These are phyloP conservation scores for Barnettozyma pratensis DNA, from an alignment of 805 yeast genomes.

Conservation along the genomic window DNA sequence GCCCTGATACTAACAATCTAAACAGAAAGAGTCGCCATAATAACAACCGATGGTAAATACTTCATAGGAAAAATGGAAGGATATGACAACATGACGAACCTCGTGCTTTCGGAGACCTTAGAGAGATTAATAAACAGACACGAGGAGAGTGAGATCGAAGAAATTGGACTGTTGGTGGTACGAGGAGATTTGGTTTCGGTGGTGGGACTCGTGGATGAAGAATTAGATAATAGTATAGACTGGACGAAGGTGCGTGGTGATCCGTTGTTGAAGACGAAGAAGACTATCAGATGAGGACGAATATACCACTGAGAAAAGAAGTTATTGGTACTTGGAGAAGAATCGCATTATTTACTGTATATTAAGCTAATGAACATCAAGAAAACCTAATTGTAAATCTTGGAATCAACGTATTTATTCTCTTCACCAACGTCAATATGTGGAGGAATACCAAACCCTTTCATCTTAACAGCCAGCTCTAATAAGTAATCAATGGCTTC, in stretches of 20 bases:
- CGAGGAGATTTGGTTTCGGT: conserved; percentile 58
- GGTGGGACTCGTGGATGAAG: conserved; percentile 47
- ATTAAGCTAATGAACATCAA: neutral
- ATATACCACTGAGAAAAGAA: neutral
- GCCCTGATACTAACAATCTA: conserved; percentile 10
- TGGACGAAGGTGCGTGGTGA: conserved; percentile 24
- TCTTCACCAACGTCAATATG: conserved; percentile 31
- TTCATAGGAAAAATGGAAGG: conserved; percentile 49
- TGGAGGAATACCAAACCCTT: conserved; percentile 58
- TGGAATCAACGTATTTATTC: conserved; percentile 21
- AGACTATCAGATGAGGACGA: conserved; percentile 15
- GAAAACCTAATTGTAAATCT: conserved; percentile 16
- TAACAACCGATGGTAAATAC: conserved; percentile 53
- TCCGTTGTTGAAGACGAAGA: conserved; percentile 21
- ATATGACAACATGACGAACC: conserved; percentile 59
- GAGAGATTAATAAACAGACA: conserved; percentile 45
- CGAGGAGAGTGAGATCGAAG: conserved; percentile 21
- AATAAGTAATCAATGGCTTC: conserved; percentile 90
- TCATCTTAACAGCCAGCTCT: conserved; percentile 82
- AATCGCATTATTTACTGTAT: no score
- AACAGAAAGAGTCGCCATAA: conserved; percentile 44
- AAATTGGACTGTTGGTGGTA: conserved; percentile 45
- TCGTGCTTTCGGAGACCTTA: conserved; percentile 45
- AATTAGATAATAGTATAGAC: conserved; percentile 34
- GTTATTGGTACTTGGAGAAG: neutral